Evolutionary conservation across 2,329 filamentous ascomycete genomes (phyloP).

Genomic region (Cladosporium sp.): DNA sequence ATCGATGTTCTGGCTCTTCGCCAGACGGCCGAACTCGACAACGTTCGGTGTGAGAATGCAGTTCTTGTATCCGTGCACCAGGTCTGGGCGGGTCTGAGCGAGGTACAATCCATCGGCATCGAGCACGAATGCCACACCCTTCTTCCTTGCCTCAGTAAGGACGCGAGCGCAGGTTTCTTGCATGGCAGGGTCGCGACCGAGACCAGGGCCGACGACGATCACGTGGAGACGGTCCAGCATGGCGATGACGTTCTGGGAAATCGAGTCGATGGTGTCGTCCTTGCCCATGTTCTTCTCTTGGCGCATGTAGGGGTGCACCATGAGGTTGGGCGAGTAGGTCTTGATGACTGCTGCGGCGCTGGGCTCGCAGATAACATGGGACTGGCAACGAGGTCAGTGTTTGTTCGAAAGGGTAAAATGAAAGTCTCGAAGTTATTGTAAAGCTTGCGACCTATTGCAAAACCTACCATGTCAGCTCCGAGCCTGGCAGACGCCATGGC

Average conservation of each 20-base stretch:
- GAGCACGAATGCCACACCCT: conserved; percentile 75
- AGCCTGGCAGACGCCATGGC: conserved; percentile 92
- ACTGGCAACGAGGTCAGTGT: conserved; percentile 49
- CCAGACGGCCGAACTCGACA: conserved; percentile 83
- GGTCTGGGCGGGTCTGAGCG: conserved; percentile 70
- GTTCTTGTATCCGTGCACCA: conserved; percentile 77
- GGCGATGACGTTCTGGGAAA: conserved; percentile 69
- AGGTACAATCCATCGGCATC: conserved; percentile 87
- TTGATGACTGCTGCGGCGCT: conserved; percentile 85
- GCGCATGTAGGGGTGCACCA: conserved; percentile 96
- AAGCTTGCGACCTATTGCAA: background rate
- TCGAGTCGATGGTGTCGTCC: conserved; percentile 59
- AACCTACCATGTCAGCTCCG: conserved; percentile 82
- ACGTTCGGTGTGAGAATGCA: conserved; percentile 94
- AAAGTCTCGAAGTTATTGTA: background rate
- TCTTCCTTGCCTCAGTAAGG: conserved; percentile 72
- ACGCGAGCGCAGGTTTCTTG: conserved; percentile 80
- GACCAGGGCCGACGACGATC: conserved; percentile 86
- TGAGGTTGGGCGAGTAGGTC: conserved; percentile 94
- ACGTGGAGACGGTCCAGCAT: conserved; percentile 88
- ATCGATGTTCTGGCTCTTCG: conserved; percentile 71
- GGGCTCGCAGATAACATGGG: conserved; percentile 93
- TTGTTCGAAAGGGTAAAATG: background rate
- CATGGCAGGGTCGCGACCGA: conserved; percentile 88
- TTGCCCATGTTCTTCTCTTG: conserved; percentile 63